Conservation (phyloP, 768 basidiomycete genomes). For the Pholiota microspora region DNA sequence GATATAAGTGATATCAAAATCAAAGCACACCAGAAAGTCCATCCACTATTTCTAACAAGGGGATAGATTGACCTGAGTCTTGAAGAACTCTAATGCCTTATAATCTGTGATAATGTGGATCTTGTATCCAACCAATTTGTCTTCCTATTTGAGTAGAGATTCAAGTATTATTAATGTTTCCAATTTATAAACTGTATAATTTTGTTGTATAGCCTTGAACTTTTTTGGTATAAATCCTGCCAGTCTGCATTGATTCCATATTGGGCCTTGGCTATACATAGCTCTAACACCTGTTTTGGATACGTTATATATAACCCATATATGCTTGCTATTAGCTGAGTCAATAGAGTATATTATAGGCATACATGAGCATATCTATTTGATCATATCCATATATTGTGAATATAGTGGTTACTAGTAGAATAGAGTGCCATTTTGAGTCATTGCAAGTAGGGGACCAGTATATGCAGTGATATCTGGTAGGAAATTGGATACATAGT, state of each 20-base stretch:
- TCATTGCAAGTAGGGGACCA: slow-evolving; percentile 26
- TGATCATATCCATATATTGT: slow-evolving; percentile 34
- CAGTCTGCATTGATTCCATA: slow-evolving; percentile 28
- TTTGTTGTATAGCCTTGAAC: slow-evolving; percentile 29
- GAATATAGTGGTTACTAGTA: slow-evolving; percentile 22
- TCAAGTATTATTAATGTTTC: slow-evolving; percentile 38
- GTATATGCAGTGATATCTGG: slow-evolving; percentile 31
- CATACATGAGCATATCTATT: slow-evolving; percentile 16
- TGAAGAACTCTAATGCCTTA: too few relatives aligned
- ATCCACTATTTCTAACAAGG: background rate
- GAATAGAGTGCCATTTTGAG: slow-evolving; percentile 25
- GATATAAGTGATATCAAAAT: background rate
- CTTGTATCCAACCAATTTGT: background rate
- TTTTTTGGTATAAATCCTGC: slow-evolving; percentile 32
- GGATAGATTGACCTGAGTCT: background rate
- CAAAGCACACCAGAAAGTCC: background rate
- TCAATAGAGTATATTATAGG: slow-evolving; percentile 20
- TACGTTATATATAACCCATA: slow-evolving; percentile 31
- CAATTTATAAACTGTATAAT: too few relatives aligned
- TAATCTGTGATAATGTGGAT: too few relatives aligned
- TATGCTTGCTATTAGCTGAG: slow-evolving; percentile 17
- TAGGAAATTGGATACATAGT: slow-evolving; percentile 36
- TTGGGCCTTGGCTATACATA: slow-evolving; percentile 30
- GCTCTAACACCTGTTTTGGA: slow-evolving; percentile 27
- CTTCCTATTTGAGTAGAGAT: slow-evolving; percentile 9